These are phyloP conservation scores for Venturia pyrina DNA, from an alignment of 2,329 filamentous ascomycete genomes.

Conservation along the genomic window DNA sequence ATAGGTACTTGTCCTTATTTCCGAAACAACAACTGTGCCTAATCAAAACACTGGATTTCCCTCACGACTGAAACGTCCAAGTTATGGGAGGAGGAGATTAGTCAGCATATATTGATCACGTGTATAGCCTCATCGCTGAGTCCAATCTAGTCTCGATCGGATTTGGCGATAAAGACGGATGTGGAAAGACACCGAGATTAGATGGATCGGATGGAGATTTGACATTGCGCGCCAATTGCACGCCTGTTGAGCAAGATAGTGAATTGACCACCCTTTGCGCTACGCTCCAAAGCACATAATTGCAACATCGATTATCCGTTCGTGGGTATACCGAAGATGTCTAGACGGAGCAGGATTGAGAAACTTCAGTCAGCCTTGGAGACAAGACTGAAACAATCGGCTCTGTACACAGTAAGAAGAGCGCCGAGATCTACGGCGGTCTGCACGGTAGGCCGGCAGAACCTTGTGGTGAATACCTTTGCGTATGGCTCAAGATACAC, in stretches of 20 bases:
- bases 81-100: too few species aligned
- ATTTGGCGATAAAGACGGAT: not conserved
- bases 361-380: not conserved
- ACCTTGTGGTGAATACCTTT: not conserved
- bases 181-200: not conserved
- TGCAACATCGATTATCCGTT: not conserved
- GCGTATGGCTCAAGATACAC: not conserved
- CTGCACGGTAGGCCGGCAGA: not conserved
- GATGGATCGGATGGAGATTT: not conserved
- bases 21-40: not conserved
- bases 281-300: not conserved
- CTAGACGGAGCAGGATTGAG: not conserved
- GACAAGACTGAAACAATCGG: not conserved
- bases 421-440: not conserved
- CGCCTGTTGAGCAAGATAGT: not conserved
- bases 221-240: not conserved
- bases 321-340: not conserved
- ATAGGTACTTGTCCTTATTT: not conserved
- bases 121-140: not conserved
- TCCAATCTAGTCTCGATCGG: not conserved
- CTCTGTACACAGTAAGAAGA: not conserved
- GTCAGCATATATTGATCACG: not conserved
- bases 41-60: not conserved
- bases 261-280: not conserved
- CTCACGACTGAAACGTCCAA: not conserved